A percentile compares a stretch with the other conserved stretches of the same genome.
These are phyloP conservation scores for Cytospora leucostoma DNA, from an alignment of 2,329 filamentous ascomycete species.

Conservation along the genomic window DNA sequence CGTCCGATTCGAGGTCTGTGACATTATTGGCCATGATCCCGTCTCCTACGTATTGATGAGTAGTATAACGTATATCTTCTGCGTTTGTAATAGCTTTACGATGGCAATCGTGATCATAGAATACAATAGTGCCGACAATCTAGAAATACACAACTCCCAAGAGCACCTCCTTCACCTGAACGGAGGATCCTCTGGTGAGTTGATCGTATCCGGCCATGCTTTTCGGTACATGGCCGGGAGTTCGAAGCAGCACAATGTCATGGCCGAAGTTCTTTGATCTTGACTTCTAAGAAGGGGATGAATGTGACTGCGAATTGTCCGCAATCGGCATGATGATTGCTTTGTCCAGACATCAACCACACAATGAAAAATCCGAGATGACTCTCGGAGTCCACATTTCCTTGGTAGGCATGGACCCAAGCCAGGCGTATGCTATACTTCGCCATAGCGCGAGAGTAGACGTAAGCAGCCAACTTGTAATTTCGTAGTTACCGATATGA, in stretches of 20 bases:
- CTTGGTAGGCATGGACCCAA: no score
- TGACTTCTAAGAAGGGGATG: background rate
- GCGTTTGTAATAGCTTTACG: background rate
- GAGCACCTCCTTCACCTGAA: background rate
- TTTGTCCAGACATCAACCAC: background rate
- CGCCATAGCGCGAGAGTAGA: no score
- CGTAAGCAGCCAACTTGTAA: no score
- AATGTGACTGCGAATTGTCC: background rate
- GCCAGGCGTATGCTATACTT: no score
- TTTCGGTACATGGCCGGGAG: background rate
- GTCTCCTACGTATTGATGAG: background rate
- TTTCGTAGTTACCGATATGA: no score
- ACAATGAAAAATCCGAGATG: background rate
- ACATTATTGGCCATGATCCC: background rate
- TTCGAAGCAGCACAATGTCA: background rate
- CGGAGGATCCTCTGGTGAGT: background rate
- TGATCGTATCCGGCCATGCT: background rate
- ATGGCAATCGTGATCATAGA: background rate
- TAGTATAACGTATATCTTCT: background rate
- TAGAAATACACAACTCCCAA: background rate
- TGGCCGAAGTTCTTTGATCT: background rate
- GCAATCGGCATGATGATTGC: background rate
- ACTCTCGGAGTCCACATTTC: background rate
- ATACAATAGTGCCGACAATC: background rate
- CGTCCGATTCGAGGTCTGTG: background rate